Evolutionary conservation across 768 basidiomycete species (phyloP).

Genomic region (Exidia glandulosa): DNA sequence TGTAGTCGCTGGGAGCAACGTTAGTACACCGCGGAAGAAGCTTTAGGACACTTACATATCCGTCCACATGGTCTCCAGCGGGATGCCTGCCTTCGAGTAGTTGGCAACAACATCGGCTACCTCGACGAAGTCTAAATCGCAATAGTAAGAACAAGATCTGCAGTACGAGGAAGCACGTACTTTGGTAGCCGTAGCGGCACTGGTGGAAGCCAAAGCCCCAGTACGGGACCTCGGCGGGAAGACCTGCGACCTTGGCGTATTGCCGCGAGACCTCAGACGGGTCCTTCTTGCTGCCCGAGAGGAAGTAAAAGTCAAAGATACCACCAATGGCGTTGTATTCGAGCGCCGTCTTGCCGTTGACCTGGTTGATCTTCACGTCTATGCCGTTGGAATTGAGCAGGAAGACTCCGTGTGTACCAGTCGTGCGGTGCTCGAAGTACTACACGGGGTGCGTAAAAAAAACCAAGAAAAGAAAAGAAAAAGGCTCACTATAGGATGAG

Average conservation of each 20-base stretch:
- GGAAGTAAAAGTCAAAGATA: conserved; percentile 68
- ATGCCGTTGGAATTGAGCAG: conserved; percentile 63
- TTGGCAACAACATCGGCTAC: conserved; percentile 51
- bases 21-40: no score
- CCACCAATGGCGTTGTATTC: conserved; percentile 76
- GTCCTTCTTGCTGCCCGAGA: conserved; percentile 51
- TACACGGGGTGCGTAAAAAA: no score
- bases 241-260: conserved; percentile 56
- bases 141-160: conserved; percentile 1
- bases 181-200: conserved; percentile 57
- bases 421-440: conserved; percentile 60
- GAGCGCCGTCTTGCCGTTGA: conserved; percentile 27
- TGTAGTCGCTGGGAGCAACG: conserved; percentile 32
- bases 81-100: conserved; percentile 50
- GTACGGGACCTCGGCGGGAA: conserved; percentile 61
- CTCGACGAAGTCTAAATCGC: conserved; percentile 42
- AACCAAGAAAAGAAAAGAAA: no score
- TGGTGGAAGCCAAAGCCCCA: conserved; percentile 69
- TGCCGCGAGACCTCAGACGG: conserved; percentile 51
- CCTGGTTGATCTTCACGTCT: conserved; percentile 56
- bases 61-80: conserved; percentile 71
- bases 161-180: conserved; percentile 32
- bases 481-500: conserved; percentile 60
- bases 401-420: conserved; percentile 60
- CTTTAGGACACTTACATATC: no score